Conservation (phyloP, 2,329 filamentous ascomycete genomes). For the Phialophora verrucosa region DNA sequence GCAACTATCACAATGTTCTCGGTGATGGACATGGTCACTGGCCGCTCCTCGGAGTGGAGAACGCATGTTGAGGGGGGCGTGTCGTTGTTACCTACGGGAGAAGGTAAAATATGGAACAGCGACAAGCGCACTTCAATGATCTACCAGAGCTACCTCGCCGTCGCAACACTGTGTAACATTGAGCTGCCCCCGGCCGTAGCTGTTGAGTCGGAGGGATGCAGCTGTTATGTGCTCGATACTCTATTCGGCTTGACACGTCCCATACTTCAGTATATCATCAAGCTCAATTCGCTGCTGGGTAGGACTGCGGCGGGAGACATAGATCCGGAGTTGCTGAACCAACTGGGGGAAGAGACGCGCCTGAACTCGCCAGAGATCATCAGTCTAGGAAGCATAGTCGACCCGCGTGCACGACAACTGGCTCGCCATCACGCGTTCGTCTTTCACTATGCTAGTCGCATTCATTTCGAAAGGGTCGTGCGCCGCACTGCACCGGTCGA, state of each 20-base stretch:
- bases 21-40: slow-evolving; percentile 37
- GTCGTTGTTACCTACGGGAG: slow-evolving; percentile 32
- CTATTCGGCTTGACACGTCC: slow-evolving; percentile 42
- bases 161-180: slow-evolving; percentile 42
- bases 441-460: slow-evolving; percentile 47
- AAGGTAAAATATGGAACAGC: slow-evolving; percentile 26
- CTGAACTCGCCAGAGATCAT: no score
- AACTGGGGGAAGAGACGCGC: slow-evolving; percentile 41
- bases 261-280: slow-evolving; percentile 40
- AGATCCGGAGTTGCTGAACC: slow-evolving; percentile 40
- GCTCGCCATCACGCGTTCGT: slow-evolving; percentile 39
- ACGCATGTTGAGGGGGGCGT: slow-evolving; percentile 40
- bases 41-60: slow-evolving; percentile 38
- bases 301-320: slow-evolving; percentile 21
- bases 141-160: slow-evolving; percentile 42
- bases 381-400: slow-evolving; percentile 21
- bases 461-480: slow-evolving; percentile 46
- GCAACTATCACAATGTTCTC: slow-evolving; percentile 37
- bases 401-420: slow-evolving; percentile 38
- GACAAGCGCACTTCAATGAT: slow-evolving; percentile 36
- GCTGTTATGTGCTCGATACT: slow-evolving; percentile 41
- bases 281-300: slow-evolving; percentile 41
- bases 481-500: slow-evolving; percentile 37
- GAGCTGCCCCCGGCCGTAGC: slow-evolving; percentile 37
- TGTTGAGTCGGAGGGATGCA: slow-evolving; percentile 36